phyloP scores from a whole-genome alignment of 2,329 filamentous ascomycete genomes.

The Trichophyton verrucosum region DNA sequence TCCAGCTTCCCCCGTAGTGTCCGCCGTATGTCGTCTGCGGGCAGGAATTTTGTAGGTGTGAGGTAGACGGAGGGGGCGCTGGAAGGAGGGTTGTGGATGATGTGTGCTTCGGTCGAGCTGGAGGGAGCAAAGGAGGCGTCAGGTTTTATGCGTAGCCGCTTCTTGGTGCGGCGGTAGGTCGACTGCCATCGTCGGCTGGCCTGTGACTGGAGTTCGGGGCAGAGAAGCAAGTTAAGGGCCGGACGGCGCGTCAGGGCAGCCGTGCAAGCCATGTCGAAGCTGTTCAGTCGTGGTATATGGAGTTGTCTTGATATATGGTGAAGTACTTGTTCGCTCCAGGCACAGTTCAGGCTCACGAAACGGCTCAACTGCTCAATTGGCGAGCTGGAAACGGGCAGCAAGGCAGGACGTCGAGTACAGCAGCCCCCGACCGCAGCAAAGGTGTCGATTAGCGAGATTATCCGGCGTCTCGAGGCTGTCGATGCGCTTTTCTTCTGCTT shows the following conservation, averaged over 20 bases:
- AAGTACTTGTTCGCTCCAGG: too few relatives aligned
- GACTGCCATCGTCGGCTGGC: slow-evolving; percentile 35
- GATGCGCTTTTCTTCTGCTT: too few relatives aligned
- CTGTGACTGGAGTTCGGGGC: slow-evolving; percentile 23
- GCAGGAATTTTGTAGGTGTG: slow-evolving; percentile 54
- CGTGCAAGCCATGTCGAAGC: slow-evolving; percentile 20
- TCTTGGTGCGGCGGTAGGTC: slow-evolving; percentile 39
- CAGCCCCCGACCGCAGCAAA: background rate
- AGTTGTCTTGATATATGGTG: background rate
- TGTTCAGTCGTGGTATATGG: background rate
- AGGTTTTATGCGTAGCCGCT: slow-evolving; percentile 40
- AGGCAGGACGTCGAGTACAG: background rate
- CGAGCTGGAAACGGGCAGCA: background rate
- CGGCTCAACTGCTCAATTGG: background rate
- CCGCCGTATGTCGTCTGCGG: slow-evolving; percentile 44
- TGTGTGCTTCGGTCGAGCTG: slow-evolving; percentile 34
- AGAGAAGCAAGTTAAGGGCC: slow-evolving; percentile 26
- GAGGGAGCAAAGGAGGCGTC: slow-evolving; percentile 37
- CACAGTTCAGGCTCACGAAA: background rate
- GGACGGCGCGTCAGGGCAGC: slow-evolving; percentile 24
- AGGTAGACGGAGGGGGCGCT: slow-evolving; percentile 51
- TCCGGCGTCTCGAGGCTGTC: too few relatives aligned
- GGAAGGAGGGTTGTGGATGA: slow-evolving; percentile 55
- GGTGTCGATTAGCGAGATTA: background rate
- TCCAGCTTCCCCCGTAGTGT: slow-evolving; percentile 31